Evolutionary conservation across 2,329 filamentous ascomycete species (phyloP).

Genomic region (Aspergillus sp.): DNA sequence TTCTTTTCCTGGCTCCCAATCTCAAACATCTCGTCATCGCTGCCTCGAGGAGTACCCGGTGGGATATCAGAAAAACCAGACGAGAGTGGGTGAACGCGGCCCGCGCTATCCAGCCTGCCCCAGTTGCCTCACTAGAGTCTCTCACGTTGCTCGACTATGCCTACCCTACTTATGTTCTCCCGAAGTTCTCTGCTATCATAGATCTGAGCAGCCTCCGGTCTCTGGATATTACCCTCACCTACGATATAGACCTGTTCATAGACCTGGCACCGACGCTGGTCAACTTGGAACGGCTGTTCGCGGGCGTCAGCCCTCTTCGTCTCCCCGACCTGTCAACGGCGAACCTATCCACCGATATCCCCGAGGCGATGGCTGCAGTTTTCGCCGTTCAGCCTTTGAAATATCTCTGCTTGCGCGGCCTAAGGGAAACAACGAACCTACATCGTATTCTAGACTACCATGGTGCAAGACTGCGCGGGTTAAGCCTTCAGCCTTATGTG

Average conservation of each 20-base stretch:
- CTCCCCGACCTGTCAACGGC: too few species aligned
- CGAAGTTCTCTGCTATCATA: not conserved
- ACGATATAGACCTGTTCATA: not conserved
- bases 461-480: too few species aligned
- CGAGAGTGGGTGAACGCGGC: not conserved
- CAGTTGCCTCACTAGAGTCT: not conserved
- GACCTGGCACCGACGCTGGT: not conserved
- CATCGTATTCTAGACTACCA: too few species aligned
- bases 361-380: too few species aligned
- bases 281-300: not conserved
- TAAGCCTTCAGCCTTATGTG: too few species aligned
- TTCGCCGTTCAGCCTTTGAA: too few species aligned
- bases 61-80: not conserved
- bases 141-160: not conserved
- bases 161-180: not conserved
- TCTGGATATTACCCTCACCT: not conserved
- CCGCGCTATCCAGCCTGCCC: not conserved
- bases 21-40: conserved; percentile 7
- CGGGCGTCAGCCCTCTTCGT: too few species aligned
- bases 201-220: not conserved
- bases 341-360: too few species aligned
- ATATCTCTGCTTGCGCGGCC: too few species aligned
- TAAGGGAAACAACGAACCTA: too few species aligned
- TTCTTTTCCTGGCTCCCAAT: not conserved
- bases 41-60: not conserved